A percentile compares a stretch with the other conserved stretches of the same genome.
These are phyloP conservation scores for Jacaranda copaia DNA, from an alignment of 257 asterid genomes.

Conservation along the genomic window DNA sequence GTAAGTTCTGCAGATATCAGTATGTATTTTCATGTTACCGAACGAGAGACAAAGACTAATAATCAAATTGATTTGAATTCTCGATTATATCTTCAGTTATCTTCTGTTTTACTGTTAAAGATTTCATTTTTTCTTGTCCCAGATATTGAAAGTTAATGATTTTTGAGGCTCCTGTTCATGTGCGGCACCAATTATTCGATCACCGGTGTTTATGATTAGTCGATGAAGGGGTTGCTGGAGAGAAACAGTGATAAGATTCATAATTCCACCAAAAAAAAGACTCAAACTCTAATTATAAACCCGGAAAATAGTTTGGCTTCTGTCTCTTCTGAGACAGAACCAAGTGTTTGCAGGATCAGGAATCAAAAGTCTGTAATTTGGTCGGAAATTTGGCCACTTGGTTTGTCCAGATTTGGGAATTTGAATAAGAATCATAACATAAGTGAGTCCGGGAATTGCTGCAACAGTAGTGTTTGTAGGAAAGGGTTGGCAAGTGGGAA, in stretches of 20 bases:
- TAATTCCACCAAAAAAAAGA: conserved; percentile 34
- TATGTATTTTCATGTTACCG: background rate
- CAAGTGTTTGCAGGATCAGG: conserved; percentile 42
- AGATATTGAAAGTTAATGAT: conserved; percentile 34
- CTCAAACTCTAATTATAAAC: conserved; percentile 6
- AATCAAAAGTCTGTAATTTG: conserved; percentile 48
- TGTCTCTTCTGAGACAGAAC: conserved; percentile 68
- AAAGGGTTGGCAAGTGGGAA: conserved; percentile 48
- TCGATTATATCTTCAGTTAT: background rate
- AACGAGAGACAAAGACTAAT: background rate
- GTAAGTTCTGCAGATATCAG: background rate
- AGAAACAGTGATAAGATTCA: conserved; percentile 40
- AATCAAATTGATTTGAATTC: conserved; percentile 31
- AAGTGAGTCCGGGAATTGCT: conserved; percentile 42
- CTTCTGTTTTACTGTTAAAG: conserved; percentile 12
- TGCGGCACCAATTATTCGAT: conserved; percentile 37
- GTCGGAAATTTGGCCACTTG: conserved; percentile 52
- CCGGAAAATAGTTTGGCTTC: conserved; percentile 44
- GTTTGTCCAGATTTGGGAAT: conserved; percentile 43
- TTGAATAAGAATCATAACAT: conserved; percentile 26
- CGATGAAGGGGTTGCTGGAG: conserved; percentile 59
- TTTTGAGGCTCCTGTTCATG: conserved; percentile 27
- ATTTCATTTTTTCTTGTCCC: conserved; percentile 16
- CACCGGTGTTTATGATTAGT: conserved; percentile 37
- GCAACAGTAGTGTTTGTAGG: conserved; percentile 28